Evolutionary conservation across 2,329 filamentous ascomycete species (phyloP).

Genomic region (Colletotrichum tropicale): DNA sequence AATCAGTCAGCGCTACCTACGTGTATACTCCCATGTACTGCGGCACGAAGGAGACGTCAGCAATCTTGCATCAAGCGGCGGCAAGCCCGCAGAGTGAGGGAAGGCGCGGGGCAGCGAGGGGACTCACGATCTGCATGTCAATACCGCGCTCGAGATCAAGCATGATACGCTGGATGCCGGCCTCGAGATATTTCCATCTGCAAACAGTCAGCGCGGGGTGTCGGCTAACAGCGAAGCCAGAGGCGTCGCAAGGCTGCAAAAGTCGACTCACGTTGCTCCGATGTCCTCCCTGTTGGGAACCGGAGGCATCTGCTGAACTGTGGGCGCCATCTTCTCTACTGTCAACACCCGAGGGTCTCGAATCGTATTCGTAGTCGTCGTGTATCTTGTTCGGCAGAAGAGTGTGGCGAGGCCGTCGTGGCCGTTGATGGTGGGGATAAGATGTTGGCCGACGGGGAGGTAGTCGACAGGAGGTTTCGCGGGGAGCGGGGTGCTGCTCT

Average conservation of each 20-base stretch:
- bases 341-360: constrained; percentile 29
- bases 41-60: constrained; percentile 5
- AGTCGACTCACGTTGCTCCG: constrained; percentile 47
- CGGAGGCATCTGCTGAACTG: constrained; percentile 56
- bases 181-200: constrained; percentile 90
- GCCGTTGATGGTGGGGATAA: constrained; percentile 22
- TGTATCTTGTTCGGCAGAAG: neutral
- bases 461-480: neutral
- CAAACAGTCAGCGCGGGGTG: constrained; percentile 18
- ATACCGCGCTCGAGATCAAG: constrained; percentile 88
- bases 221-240: neutral
- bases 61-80: neutral
- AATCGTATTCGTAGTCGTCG: constrained; percentile 21
- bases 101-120: constrained; percentile 7
- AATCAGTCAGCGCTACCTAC: constrained; percentile 42
- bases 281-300: constrained; percentile 67
- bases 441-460: neutral
- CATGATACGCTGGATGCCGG: constrained; percentile 93
- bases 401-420: neutral
- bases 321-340: constrained; percentile 36
- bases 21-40: constrained; percentile 98
- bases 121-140: constrained; percentile 82
- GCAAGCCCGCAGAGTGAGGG: neutral
- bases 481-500: constrained; percentile 6
- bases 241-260: neutral